Percentiles rank a stretch among this genome's conserved stretches.
These are phyloP conservation scores for Chalciporus pseudorubinellus DNA, from an alignment of 768 basidiomycete genomes.

Conservation along the genomic window DNA sequence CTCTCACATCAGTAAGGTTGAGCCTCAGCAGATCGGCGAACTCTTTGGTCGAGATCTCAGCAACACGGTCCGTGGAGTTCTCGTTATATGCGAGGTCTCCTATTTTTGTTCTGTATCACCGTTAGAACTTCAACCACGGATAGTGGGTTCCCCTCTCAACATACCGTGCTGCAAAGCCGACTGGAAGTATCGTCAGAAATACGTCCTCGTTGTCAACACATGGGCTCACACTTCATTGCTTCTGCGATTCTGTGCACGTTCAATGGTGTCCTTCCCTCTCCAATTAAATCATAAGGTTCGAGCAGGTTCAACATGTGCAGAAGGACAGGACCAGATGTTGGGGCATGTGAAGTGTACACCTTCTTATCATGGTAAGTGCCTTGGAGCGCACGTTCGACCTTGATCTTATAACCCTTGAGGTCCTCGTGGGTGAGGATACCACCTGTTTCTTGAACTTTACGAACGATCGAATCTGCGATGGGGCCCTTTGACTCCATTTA, in stretches of 20 bases:
- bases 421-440: slow-evolving; percentile 81
- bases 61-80: slow-evolving; percentile 54
- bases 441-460: slow-evolving; percentile 66
- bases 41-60: slow-evolving; percentile 63
- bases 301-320: slow-evolving; percentile 89
- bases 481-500: slow-evolving; percentile 50
- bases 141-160: slow-evolving; percentile 11
- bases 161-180: slow-evolving; percentile 64
- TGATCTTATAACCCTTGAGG: slow-evolving; percentile 65
- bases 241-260: slow-evolving; percentile 83
- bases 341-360: slow-evolving; percentile 82
- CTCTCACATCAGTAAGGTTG: slow-evolving; percentile 83
- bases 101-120: slow-evolving; percentile 65
- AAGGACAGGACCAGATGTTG: slow-evolving; percentile 87
- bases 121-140: slow-evolving; percentile 7
- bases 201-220: slow-evolving; percentile 12
- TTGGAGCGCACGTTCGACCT: slow-evolving; percentile 68
- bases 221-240: slow-evolving; percentile 71
- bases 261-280: slow-evolving; percentile 53
- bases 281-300: slow-evolving; percentile 62
- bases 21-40: slow-evolving; percentile 59
- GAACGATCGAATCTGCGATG: slow-evolving; percentile 76
- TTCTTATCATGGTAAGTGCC: slow-evolving; percentile 76
- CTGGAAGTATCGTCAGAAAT: slow-evolving; percentile 28
- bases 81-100: slow-evolving; percentile 68